Percentiles rank a stretch among this genome's conserved stretches.
Evolutionary conservation across 2,329 filamentous ascomycete species (phyloP).

Genomic region (Trichoderma semiorbis): DNA sequence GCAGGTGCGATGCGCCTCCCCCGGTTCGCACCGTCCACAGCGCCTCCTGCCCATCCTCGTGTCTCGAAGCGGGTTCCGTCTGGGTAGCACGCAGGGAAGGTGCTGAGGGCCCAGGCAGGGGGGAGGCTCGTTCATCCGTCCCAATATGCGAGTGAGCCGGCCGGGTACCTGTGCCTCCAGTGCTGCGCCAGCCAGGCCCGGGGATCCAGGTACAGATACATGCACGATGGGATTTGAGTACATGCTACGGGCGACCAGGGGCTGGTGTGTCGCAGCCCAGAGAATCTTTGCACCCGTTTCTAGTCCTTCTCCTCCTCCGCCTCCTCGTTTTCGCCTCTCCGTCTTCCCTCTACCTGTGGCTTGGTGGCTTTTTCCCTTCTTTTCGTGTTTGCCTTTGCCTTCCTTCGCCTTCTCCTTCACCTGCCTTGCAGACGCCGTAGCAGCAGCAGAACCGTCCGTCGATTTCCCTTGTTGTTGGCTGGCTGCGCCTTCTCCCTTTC

Average conservation of each 20-base stretch:
- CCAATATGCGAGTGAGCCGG: background rate
- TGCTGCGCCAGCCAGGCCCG: background rate
- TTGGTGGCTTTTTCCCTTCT: conserved; percentile 12
- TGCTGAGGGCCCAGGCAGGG: background rate
- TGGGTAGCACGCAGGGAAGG: conserved; percentile 1
- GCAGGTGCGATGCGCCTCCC: conserved; percentile 13
- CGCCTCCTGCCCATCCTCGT: conserved; percentile 17
- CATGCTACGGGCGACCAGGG: background rate
- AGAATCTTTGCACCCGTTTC: conserved; percentile 8
- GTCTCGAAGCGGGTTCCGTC: conserved; percentile 16
- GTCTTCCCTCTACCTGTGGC: conserved; percentile 14
- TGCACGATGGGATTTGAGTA: background rate
- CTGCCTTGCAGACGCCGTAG: conserved; percentile 12
- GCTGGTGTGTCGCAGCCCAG: conserved; percentile 10
- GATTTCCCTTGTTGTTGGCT: conserved; percentile 11
- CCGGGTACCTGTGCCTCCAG: background rate
- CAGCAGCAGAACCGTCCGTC: conserved; percentile 3
- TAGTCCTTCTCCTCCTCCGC: conserved; percentile 17
- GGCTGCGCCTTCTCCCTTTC: background rate
- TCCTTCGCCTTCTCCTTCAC: conserved; percentile 11
- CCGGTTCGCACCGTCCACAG: background rate
- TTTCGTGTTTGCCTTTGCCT: conserved; percentile 22
- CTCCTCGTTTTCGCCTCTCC: conserved; percentile 17
- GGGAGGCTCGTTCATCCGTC: background rate
- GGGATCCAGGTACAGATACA: background rate